Conservation (phyloP, 2,329 filamentous ascomycete genomes). For the Talaromyces rugulosus region DNA sequence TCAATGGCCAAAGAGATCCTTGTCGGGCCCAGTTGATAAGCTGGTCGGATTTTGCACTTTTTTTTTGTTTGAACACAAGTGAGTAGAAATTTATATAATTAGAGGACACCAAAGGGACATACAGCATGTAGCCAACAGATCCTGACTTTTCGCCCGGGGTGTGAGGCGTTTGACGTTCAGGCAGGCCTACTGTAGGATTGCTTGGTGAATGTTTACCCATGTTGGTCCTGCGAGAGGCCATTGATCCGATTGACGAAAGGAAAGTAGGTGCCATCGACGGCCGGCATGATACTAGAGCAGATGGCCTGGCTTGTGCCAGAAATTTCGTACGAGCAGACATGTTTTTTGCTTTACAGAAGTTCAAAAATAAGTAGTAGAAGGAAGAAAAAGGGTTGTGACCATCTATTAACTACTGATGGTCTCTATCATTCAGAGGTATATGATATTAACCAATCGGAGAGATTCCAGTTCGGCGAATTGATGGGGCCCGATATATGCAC, state of each 20-base stretch:
- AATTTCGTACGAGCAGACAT: background rate
- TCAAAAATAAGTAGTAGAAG: background rate
- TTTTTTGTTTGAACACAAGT: background rate
- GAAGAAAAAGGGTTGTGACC: background rate
- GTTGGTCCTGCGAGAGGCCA: background rate
- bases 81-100: background rate
- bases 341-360: background rate
- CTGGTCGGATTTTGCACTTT: slow-evolving; percentile 71
- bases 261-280: background rate
- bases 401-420: background rate
- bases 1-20: slow-evolving; percentile 82
- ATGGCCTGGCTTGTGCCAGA: background rate
- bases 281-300: background rate
- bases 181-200: background rate
- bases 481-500: background rate
- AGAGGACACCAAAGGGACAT: background rate
- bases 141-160: background rate
- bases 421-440: background rate
- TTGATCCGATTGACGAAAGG: background rate
- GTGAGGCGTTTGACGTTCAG: background rate
- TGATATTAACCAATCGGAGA: background rate
- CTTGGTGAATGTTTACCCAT: background rate
- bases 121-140: background rate
- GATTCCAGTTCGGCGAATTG: background rate
- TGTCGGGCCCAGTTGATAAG: slow-evolving; percentile 81